Percentiles rank a stretch among this genome's conserved stretches.
phyloP scores from a whole-genome alignment of 2,329 filamentous ascomycete genomes.

The Hymenoscyphus fraxineus region DNA sequence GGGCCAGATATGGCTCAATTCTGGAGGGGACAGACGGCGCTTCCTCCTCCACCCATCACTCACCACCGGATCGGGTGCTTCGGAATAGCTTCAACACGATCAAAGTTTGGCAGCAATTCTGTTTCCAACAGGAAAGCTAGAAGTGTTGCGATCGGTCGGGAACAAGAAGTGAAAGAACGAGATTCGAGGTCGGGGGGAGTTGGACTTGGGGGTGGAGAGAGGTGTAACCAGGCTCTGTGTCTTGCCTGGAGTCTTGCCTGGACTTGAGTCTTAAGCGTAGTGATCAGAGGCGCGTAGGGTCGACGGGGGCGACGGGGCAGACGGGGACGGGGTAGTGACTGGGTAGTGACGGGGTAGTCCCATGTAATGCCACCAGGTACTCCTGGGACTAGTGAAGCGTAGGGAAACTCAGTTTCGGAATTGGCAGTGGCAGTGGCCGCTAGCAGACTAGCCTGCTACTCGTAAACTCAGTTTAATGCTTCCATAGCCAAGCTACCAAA shows the following conservation, averaged over 20 bases:
- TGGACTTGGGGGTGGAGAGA: no score
- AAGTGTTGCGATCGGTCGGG: neutral
- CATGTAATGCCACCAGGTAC: neutral
- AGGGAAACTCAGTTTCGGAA: neutral
- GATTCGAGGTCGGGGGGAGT: no score
- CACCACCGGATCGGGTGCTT: neutral
- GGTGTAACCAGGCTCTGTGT: no score
- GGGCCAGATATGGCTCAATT: constrained; percentile 6
- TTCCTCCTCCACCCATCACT: neutral
- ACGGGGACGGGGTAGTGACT: no score
- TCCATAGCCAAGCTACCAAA: neutral
- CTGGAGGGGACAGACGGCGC: neutral
- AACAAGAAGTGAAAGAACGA: neutral
- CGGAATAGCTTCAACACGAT: neutral
- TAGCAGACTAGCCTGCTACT: no score
- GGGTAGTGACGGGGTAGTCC: neutral
- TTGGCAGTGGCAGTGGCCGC: neutral
- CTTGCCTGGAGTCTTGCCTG: no score
- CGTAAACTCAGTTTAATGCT: neutral
- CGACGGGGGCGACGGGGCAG: no score
- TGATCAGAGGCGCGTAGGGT: no score
- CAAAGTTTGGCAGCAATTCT: neutral
- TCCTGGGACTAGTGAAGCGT: neutral
- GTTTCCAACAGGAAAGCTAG: no score
- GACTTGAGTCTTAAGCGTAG: no score